Percentiles rank a stretch among this genome's conserved stretches.
Conservation (phyloP, 2,329 filamentous ascomycete genomes). For the Aspergillus phoenicis region DNA sequence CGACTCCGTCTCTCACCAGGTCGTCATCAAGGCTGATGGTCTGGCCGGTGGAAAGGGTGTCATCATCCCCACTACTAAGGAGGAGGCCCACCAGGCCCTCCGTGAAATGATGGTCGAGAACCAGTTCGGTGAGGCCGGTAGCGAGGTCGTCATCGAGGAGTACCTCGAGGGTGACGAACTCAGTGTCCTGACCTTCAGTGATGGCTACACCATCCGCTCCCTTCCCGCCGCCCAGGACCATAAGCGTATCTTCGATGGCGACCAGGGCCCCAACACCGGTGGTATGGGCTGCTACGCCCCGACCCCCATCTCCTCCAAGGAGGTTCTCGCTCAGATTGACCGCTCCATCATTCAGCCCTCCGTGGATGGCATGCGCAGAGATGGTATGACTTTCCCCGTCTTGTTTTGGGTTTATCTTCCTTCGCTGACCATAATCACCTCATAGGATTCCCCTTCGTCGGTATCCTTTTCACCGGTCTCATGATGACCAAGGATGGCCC, state of each 20-base stretch:
- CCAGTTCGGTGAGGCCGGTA: slow-evolving; percentile 82
- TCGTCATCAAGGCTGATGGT: slow-evolving; percentile 93
- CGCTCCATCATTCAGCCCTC: slow-evolving; percentile 84
- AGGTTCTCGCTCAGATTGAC: slow-evolving; percentile 77
- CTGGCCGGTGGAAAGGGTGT: slow-evolving; percentile 95
- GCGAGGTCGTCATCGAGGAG: slow-evolving; percentile 94
- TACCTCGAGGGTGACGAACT: slow-evolving; percentile 89
- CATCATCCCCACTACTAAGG: slow-evolving; percentile 77
- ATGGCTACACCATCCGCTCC: slow-evolving; percentile 80
- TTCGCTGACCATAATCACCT: slow-evolving; percentile 1
- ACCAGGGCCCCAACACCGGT: slow-evolving; percentile 89
- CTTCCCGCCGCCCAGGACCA: slow-evolving; percentile 94
- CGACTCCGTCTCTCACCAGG: slow-evolving; percentile 67
- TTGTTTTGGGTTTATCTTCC: slow-evolving; percentile 68
- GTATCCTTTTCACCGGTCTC: slow-evolving; percentile 63
- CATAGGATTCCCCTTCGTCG: slow-evolving; percentile 46
- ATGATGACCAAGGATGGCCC: slow-evolving; percentile 85
- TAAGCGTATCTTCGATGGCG: slow-evolving; percentile 90
- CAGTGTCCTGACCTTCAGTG: slow-evolving; percentile 86
- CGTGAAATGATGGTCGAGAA: slow-evolving; percentile 87
- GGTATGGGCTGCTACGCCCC: slow-evolving; percentile 98
- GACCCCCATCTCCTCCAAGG: slow-evolving; percentile 75
- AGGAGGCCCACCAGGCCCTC: slow-evolving; percentile 79
- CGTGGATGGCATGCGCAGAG: slow-evolving; percentile 81
- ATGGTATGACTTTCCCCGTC: slow-evolving; percentile 68